Evolutionary conservation across 495 filamentous ascomycete genomes (phyloP).

Genomic region (Melanomma pulvis-pyrius): DNA sequence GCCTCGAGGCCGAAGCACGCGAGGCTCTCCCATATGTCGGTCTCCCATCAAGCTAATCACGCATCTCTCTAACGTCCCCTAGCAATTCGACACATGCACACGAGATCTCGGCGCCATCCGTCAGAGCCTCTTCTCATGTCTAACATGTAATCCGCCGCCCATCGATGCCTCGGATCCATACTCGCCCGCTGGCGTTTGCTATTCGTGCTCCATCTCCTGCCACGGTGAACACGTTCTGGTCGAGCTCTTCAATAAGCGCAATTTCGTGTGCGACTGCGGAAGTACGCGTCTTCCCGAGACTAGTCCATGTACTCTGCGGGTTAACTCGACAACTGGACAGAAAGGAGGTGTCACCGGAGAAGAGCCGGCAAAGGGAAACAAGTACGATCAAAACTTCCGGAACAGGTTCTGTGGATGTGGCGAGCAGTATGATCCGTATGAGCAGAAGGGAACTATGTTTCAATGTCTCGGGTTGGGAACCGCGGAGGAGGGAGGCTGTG

Average conservation of each 20-base stretch:
- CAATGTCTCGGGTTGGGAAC: conserved; percentile 89
- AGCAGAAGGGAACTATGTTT: conserved; percentile 98
- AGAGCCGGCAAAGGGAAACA: conserved; percentile 69
- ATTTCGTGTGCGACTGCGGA: conserved; percentile 96
- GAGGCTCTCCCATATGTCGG: conserved; percentile 89
- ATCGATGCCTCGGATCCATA: conserved; percentile 61
- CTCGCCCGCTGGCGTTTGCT: conserved; percentile 83
- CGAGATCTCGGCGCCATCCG: conserved; percentile 81
- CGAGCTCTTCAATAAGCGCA: conserved; percentile 92
- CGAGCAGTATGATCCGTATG: conserved; percentile 78
- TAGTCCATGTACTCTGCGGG: conserved; percentile 74
- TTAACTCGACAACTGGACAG: conserved; percentile 69
- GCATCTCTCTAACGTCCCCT: conserved; percentile 16
- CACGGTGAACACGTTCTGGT: conserved; percentile 94
- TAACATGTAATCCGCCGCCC: conserved; percentile 88
- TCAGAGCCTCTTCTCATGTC: conserved; percentile 83
- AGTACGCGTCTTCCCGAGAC: conserved; percentile 74
- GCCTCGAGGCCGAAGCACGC: conserved; percentile 90
- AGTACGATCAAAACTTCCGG: conserved; percentile 92
- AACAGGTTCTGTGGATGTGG: conserved; percentile 92
- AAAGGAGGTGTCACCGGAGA: conserved; percentile 79
- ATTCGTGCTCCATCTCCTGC: conserved; percentile 93
- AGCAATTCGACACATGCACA: conserved; percentile 93
- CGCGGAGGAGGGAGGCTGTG: conserved; percentile 80
- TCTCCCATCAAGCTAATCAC: not conserved